A percentile compares a stretch with the other conserved stretches of the same genome.
Conservation (phyloP, 2,329 filamentous ascomycete genomes). For the Claviceps purpurea region DNA sequence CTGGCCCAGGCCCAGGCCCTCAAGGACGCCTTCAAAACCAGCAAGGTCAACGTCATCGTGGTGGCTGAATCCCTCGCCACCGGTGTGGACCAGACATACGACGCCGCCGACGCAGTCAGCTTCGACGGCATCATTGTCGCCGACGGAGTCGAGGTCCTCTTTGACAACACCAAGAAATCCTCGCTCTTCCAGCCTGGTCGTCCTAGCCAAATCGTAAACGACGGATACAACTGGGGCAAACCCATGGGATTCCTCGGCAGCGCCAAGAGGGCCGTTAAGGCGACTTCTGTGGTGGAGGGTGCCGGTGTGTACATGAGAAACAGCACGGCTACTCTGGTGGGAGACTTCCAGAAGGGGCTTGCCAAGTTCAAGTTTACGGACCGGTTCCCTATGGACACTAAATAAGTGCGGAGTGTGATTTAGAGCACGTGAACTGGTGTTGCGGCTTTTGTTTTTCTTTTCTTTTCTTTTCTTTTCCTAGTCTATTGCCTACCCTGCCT, state of each 20-base stretch:
- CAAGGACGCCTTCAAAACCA: slow-evolving; percentile 30
- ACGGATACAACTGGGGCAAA: slow-evolving; percentile 57
- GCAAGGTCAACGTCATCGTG: slow-evolving; percentile 43
- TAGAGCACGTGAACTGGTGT: slow-evolving; percentile 3
- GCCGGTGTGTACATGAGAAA: slow-evolving; percentile 27
- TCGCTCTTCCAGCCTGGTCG: slow-evolving; percentile 50
- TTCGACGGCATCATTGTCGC: slow-evolving; percentile 52
- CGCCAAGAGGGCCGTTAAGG: slow-evolving; percentile 21
- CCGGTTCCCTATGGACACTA: slow-evolving; percentile 43
- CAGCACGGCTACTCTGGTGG: slow-evolving; percentile 25
- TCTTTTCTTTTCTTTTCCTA: not conserved
- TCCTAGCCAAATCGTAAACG: slow-evolving; percentile 48
- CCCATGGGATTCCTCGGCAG: slow-evolving; percentile 48
- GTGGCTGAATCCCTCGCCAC: slow-evolving; percentile 44
- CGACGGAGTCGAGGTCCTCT: slow-evolving; percentile 38
- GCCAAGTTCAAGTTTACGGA: slow-evolving; percentile 52
- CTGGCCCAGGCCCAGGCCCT: slow-evolving; percentile 36
- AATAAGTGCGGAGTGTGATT: not conserved
- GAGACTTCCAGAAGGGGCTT: slow-evolving; percentile 42
- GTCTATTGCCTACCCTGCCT: not conserved
- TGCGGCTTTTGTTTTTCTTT: not conserved
- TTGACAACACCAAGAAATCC: slow-evolving; percentile 28
- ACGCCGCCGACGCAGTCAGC: slow-evolving; percentile 44
- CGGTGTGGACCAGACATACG: slow-evolving; percentile 51
- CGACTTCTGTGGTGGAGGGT: slow-evolving; percentile 29